Conservation (phyloP, 1,139 yeast species). For the Hansenula anomala region DNA sequence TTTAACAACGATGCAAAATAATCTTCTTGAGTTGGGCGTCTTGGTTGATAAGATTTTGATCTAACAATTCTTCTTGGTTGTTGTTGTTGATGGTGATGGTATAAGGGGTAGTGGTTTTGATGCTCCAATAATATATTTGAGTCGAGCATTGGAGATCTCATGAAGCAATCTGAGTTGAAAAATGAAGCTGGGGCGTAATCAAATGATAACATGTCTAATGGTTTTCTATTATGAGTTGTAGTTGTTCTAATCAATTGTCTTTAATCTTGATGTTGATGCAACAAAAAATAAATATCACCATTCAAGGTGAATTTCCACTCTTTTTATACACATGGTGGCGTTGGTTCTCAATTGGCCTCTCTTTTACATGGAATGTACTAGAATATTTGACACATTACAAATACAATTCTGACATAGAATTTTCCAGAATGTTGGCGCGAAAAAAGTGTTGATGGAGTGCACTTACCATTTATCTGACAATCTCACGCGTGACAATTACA, state of each 20-base stretch:
- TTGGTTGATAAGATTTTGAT: slow-evolving; percentile 2
- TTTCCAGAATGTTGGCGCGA: neutral
- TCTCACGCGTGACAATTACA: no score
- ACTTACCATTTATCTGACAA: no score
- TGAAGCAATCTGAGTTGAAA: neutral
- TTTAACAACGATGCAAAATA: neutral
- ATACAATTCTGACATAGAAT: neutral
- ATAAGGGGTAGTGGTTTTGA: neutral
- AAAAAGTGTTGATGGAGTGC: neutral
- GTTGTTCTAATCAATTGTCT: neutral
- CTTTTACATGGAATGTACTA: slow-evolving; percentile 3
- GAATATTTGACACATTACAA: neutral
- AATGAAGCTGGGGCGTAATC: slow-evolving; percentile 5
- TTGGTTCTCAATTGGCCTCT: no score
- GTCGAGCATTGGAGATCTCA: neutral
- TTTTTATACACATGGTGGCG: neutral
- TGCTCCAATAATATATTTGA: neutral
- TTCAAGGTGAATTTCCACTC: neutral
- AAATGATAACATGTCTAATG: slow-evolving; percentile 5
- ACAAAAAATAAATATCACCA: neutral
- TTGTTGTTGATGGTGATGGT: neutral
- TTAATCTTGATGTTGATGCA: neutral
- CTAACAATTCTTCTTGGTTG: neutral
- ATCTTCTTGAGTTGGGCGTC: neutral
- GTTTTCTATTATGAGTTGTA: neutral